These are phyloP conservation scores for Penicillium crustosum DNA, from an alignment of 2,329 filamentous ascomycete genomes.

Conservation along the genomic window DNA sequence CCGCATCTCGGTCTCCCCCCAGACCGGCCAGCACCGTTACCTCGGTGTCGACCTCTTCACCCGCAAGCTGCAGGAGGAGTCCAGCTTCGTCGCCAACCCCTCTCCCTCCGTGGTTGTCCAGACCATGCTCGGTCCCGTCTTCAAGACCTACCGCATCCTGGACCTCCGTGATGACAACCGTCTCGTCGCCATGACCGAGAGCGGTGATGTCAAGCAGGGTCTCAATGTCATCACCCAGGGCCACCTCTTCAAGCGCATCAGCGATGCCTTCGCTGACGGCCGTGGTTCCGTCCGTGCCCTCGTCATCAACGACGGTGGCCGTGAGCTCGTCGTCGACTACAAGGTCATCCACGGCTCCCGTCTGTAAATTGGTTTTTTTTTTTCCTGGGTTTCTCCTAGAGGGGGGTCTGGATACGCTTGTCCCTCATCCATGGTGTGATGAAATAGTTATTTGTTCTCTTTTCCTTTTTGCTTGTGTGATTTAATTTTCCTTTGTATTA, in stretches of 20 bases:
- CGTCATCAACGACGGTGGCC: conserved; percentile 89
- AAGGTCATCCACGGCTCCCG: conserved; percentile 87
- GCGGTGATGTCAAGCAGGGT: conserved; percentile 95
- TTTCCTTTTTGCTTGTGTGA: conserved; percentile 20
- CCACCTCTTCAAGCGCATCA: conserved; percentile 77
- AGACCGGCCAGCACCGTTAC: conserved; percentile 99
- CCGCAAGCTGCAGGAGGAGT: conserved; percentile 99
- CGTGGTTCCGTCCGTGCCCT: conserved; percentile 92
- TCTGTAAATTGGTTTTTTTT: conserved; percentile 49
- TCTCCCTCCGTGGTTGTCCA: conserved; percentile 95
- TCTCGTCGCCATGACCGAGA: conserved; percentile 97
- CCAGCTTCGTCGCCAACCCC: conserved; percentile 94
- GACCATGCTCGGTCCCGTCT: conserved; percentile 98
- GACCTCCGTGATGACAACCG: conserved; percentile 83
- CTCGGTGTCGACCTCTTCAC: conserved; percentile 99
- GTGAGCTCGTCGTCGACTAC: conserved; percentile 97
- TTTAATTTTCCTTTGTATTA: conserved; percentile 29
- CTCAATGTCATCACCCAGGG: conserved; percentile 94
- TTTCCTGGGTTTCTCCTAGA: conserved; percentile 8
- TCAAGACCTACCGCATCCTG: conserved; percentile 99
- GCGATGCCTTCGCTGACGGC: conserved; percentile 82
- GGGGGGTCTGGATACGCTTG: conserved; percentile 6
- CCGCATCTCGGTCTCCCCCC: conserved; percentile 95
- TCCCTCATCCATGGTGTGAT: conserved; percentile 15
- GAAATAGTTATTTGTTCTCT: conserved; percentile 15